phyloP scores from a whole-genome alignment of 305 asterid genomes.

The Plantago lanceolata region DNA sequence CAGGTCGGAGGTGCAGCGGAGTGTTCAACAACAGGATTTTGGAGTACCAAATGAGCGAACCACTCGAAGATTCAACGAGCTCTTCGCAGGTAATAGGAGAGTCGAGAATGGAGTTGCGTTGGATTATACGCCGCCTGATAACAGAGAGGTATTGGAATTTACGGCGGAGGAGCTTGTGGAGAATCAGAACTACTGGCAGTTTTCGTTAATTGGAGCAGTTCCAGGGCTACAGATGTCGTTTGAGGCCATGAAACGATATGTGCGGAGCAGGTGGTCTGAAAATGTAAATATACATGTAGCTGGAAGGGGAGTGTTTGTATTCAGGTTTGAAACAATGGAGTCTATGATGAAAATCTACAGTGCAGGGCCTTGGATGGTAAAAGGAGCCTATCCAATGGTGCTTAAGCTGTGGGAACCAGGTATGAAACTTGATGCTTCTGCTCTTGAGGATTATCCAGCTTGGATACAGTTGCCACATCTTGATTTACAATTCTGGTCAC shows the following conservation, averaged over 20 bases:
- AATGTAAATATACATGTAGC: not conserved
- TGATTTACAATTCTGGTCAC: too few species aligned
- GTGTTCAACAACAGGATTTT: too few species aligned
- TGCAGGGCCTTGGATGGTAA: not conserved
- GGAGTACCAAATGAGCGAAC: not conserved
- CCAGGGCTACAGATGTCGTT: not conserved
- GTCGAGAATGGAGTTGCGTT: not conserved
- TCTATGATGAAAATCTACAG: not conserved
- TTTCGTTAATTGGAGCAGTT: not conserved
- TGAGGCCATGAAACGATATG: not conserved
- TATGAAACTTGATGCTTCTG: not conserved
- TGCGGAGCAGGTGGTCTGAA: not conserved
- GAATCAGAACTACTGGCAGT: not conserved
- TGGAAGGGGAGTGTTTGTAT: not conserved
- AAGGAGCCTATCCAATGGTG: not conserved
- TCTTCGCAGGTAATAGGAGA: not conserved
- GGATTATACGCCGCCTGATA: not conserved
- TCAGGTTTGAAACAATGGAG: not conserved
- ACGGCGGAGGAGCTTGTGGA: not conserved
- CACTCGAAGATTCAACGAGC: not conserved
- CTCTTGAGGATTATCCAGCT: not conserved
- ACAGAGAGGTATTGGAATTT: not conserved
- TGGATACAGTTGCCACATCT: too few species aligned
- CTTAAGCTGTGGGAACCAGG: not conserved
- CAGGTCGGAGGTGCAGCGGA: too few species aligned